phyloP scores from a whole-genome alignment of 2,329 filamentous ascomycete species.

The Colletotrichum kahawae region DNA sequence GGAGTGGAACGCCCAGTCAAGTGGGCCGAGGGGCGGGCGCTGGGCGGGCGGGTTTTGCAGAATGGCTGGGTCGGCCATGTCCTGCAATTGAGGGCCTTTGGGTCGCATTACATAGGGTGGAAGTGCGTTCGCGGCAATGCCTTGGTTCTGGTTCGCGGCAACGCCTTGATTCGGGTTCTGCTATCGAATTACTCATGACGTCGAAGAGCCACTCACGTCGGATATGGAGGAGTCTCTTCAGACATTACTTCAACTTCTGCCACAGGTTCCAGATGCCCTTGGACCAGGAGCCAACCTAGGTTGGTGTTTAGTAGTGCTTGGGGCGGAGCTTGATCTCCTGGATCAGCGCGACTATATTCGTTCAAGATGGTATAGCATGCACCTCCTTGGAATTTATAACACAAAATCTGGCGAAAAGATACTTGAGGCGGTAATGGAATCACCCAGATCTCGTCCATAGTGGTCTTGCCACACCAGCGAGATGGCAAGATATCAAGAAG shows the following conservation, averaged over 20 bases:
- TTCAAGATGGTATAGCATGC: background rate
- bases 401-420: background rate
- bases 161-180: too few relatives aligned
- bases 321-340: background rate
- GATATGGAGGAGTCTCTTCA: background rate
- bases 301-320: slow-evolving; percentile 10
- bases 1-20: too few relatives aligned
- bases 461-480: background rate
- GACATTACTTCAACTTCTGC: background rate
- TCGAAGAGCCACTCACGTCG: background rate
- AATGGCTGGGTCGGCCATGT: too few relatives aligned
- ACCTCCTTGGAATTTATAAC: slow-evolving; percentile 2
- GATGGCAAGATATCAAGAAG: slow-evolving; percentile 13
- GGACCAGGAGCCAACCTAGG: slow-evolving; percentile 7
- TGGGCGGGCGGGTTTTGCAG: too few relatives aligned
- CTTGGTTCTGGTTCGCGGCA: too few relatives aligned
- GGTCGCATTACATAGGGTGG: too few relatives aligned
- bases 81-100: too few relatives aligned
- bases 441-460: background rate
- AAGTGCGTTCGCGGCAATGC: too few relatives aligned
- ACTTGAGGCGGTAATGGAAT: background rate
- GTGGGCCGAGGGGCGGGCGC: too few relatives aligned
- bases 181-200: background rate
- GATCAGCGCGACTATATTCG: slow-evolving; percentile 1
- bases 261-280: slow-evolving; percentile 4